Conservation (phyloP, 192 early-diverging fungal genomes). For the Geranomyces michiganensis region DNA sequence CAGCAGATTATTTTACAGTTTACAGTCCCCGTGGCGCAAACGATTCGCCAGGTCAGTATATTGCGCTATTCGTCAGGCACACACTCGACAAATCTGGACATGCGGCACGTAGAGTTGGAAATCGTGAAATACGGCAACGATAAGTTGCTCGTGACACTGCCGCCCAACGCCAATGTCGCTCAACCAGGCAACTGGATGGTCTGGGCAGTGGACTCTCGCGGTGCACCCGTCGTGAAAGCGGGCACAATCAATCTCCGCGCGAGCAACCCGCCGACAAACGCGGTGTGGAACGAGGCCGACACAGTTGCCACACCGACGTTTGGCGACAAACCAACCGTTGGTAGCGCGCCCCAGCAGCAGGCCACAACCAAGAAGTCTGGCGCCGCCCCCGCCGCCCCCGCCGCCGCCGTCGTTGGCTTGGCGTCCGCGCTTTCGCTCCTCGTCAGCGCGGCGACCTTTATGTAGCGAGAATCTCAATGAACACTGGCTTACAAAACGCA, state of each 20-base stretch:
- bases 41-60: constrained; percentile 22
- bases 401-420: no score
- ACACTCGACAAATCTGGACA: constrained; percentile 34
- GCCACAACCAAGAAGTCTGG: no score
- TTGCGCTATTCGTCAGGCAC: constrained; percentile 32
- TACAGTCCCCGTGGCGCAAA: background rate
- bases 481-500: no score
- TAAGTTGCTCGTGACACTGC: constrained; percentile 19
- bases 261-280: constrained; percentile 12
- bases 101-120: constrained; percentile 31
- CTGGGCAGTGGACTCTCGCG: constrained; percentile 26
- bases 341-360: no score
- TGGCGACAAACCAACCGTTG: no score
- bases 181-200: constrained; percentile 38
- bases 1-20: constrained; percentile 24
- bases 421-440: no score
- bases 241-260: constrained; percentile 10
- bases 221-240: constrained; percentile 13
- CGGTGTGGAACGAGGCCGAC: constrained; percentile 19
- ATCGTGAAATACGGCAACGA: constrained; percentile 24
- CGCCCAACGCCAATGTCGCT: constrained; percentile 23
- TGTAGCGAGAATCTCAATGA: no score
- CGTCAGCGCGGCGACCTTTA: no score
- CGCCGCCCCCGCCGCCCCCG: no score
- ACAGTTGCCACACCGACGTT: constrained; percentile 16